Evolutionary conservation across 2,329 filamentous ascomycete species (phyloP).

Genomic region (Cryphonectria carpinicola): DNA sequence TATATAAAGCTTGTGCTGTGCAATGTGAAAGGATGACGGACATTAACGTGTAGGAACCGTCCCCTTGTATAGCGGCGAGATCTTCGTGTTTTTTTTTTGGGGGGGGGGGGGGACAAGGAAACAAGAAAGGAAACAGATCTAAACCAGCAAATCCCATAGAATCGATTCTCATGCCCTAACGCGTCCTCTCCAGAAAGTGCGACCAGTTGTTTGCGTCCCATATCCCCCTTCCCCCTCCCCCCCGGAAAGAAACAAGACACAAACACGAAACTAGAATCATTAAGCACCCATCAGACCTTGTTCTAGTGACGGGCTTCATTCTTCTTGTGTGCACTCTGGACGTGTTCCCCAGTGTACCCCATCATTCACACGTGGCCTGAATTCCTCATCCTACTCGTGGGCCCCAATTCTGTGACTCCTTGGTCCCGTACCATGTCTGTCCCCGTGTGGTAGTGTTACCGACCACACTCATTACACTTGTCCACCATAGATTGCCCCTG

Average conservation of each 20-base stretch:
- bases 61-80: background rate
- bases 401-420: background rate
- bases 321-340: background rate
- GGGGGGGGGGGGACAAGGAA: too few relatives aligned
- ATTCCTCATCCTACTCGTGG: background rate
- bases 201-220: slow-evolving; percentile 6
- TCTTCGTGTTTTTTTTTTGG: slow-evolving; percentile 18
- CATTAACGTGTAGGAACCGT: background rate
- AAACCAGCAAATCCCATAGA: slow-evolving; percentile 1
- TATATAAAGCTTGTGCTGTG: slow-evolving; percentile 23
- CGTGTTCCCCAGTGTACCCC: background rate
- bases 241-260: slow-evolving; percentile 5
- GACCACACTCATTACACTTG: background rate
- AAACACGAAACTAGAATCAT: too few relatives aligned
- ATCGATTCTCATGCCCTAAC: background rate
- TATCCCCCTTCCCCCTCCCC: background rate
- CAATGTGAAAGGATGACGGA: slow-evolving; percentile 11
- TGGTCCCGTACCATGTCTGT: background rate
- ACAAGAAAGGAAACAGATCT: background rate
- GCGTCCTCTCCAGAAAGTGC: background rate
- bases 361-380: too few relatives aligned
- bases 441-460: background rate
- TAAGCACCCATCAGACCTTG: slow-evolving; percentile 5
- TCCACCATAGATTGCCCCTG: background rate
- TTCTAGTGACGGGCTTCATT: slow-evolving; percentile 10